Base-by-base conservation (phyloP, 2,329 filamentous ascomycete genomes). In the Aspergillus sp. region DNA sequence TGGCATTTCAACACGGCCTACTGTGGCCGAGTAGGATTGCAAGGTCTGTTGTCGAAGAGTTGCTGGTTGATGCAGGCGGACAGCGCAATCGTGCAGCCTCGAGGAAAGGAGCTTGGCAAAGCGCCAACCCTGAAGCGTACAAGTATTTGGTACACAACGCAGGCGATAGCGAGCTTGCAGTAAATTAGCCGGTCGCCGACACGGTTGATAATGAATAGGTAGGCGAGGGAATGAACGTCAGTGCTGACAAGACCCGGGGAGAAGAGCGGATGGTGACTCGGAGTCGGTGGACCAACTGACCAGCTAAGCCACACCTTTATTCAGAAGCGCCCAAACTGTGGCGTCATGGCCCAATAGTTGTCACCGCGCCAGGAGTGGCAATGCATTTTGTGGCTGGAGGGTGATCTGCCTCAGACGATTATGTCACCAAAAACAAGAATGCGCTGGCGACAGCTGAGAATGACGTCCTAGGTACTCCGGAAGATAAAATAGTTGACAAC, bases 1-100 rank as follows among this genome's bases (percentile, higher is more conserved):
- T 77, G 82, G 84, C 88, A 90, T 90, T 80, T 87, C 87, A 78
- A 72, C 68, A 69, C 67, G 54, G 47, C 64, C 59, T 63, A 48
- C 56, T 60, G 57, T 63, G 59, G 67, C 63, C 59, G 61, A 71
- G 54, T 51, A 66, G 65, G 66, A 69, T 64, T 67, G 63, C 66
- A 55, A 62, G 60, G 61, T 61, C 66, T 57, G 65, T 64, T 63
- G 66, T 63, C 64, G 50, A 60, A 67, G 61, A 62, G 60, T 15
- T 41, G 61, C 45, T 54, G 53, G 63, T 57, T 50, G 60, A 65
- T 64, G 56, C 60, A 64, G 63, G 57, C n/a, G 62, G 63, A 63
- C 63, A 62, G 59, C 60, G 60, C 61, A 69, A 61, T 62, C 59
- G 62, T 65, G 65, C 64, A 72, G 70, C 70, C 70, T 69, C 68